Evolutionary conservation across 106 monocot species (phyloP).

Genomic region (Iris macrosiphon): DNA sequence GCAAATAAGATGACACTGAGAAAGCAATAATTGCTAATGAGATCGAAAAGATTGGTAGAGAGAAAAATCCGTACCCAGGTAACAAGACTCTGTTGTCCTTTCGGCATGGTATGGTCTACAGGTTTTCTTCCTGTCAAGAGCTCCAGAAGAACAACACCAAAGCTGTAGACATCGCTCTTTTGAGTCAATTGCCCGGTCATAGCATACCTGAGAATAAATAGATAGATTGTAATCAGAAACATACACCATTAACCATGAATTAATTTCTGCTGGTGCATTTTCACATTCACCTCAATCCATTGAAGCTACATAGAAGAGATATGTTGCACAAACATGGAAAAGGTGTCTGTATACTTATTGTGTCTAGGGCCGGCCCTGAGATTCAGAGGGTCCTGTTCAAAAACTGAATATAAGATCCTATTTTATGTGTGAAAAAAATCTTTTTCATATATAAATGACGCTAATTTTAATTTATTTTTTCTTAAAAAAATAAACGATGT

Average conservation of each 20-base stretch:
- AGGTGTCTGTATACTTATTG: neutral
- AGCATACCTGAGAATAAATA: slow-evolving; percentile 9
- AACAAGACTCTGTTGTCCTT: slow-evolving; percentile 21
- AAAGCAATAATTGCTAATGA: neutral
- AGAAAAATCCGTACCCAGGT: slow-evolving; percentile 23
- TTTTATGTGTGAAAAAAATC: too few species aligned
- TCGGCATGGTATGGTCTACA: slow-evolving; percentile 20
- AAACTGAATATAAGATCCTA: too few species aligned
- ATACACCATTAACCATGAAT: neutral
- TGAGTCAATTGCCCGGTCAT: slow-evolving; percentile 16
- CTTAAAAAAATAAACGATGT: too few species aligned
- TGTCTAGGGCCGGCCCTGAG: neutral
- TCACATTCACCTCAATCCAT: too few species aligned
- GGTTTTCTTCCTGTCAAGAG: slow-evolving; percentile 21
- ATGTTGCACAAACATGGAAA: neutral
- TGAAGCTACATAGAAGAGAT: neutral
- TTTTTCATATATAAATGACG: too few species aligned
- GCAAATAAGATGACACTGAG: neutral
- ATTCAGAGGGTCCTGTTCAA: neutral
- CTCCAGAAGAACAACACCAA: slow-evolving; percentile 24
- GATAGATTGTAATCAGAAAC: neutral
- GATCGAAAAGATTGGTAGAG: neutral
- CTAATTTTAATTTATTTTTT: too few species aligned
- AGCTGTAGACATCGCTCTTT: slow-evolving; percentile 25
- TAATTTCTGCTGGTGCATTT: neutral